Evolutionary conservation across 208 protist genomes (phyloP).

Genomic region (Leishmania mexicana): DNA sequence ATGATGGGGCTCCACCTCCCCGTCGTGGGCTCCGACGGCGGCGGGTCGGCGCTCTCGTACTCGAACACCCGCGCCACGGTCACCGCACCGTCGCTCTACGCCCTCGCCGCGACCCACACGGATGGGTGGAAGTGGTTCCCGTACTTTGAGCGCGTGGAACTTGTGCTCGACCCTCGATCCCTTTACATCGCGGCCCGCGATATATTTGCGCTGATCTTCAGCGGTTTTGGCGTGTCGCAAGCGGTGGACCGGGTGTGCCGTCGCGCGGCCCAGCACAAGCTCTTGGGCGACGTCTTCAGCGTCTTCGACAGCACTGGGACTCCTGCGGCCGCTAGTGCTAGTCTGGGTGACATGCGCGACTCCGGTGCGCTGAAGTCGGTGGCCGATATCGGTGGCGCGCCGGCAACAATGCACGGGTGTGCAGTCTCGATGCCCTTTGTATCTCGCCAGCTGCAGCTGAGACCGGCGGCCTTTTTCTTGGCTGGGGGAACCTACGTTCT

Average conservation of each 20-base stretch:
- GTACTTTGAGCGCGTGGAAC: conserved; percentile 36
- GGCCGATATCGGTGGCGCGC: neutral
- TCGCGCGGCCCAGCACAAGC: conserved; percentile 35
- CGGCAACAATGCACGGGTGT: conserved; percentile 20
- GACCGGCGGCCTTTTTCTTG: conserved; percentile 34
- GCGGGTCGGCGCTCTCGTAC: conserved; percentile 7
- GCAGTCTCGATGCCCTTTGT: conserved; percentile 27
- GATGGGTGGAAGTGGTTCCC: conserved; percentile 40
- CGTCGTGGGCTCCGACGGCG: neutral
- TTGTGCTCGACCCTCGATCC: conserved; percentile 25
- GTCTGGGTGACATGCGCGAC: neutral
- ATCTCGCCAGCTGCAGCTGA: conserved; percentile 16
- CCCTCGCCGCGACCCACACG: conserved; percentile 37
- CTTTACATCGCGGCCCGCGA: conserved; percentile 38
- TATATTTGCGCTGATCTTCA: conserved; percentile 46
- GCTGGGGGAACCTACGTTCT: conserved; percentile 44
- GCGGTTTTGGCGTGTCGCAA: conserved; percentile 44
- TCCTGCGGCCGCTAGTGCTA: neutral
- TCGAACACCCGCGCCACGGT: conserved; percentile 9
- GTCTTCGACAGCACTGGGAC: conserved; percentile 23
- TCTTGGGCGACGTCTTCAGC: conserved; percentile 45
- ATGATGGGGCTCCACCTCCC: conserved; percentile 31
- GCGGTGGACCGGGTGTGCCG: conserved; percentile 46
- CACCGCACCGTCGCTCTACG: conserved; percentile 47
- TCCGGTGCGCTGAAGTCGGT: neutral